Conservation (phyloP, 352 stramenopile species). For the Pythium periplocum region DNA sequence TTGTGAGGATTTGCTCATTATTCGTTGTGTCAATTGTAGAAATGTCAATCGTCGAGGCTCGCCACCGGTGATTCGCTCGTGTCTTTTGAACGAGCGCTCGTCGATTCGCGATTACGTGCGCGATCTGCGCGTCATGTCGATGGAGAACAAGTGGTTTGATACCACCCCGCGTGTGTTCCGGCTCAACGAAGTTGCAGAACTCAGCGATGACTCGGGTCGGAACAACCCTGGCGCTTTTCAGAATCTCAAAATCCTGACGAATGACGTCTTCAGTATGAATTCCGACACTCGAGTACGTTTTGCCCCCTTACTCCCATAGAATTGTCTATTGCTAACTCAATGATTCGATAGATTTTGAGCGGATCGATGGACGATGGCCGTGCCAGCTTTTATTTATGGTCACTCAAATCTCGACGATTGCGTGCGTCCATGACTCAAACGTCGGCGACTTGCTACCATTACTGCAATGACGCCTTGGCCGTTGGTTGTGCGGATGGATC, state of each 20-base stretch:
- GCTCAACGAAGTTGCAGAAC: slow-evolving; percentile 46
- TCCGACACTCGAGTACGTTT: slow-evolving; percentile 56
- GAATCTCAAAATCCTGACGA: slow-evolving; percentile 60
- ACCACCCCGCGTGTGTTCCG: slow-evolving; percentile 28
- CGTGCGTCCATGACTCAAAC: slow-evolving; percentile 61
- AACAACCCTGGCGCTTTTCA: slow-evolving; percentile 52
- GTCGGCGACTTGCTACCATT: slow-evolving; percentile 69
- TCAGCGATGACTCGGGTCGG: slow-evolving; percentile 46
- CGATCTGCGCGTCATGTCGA: slow-evolving; percentile 73
- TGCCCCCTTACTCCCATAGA: neutral
- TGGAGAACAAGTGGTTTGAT: slow-evolving; percentile 70
- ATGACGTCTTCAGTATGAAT: slow-evolving; percentile 46
- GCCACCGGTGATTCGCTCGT: slow-evolving; percentile 80
- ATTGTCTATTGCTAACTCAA: neutral
- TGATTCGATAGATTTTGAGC: slow-evolving; percentile 52
- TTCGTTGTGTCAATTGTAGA: slow-evolving; percentile 21
- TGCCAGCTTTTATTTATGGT: slow-evolving; percentile 85
- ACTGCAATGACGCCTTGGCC: slow-evolving; percentile 74
- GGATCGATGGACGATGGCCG: slow-evolving; percentile 65
- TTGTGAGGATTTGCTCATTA: neutral
- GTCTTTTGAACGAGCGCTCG: slow-evolving; percentile 74
- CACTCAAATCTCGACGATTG: slow-evolving; percentile 59
- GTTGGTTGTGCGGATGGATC: slow-evolving; percentile 70
- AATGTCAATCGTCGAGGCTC: slow-evolving; percentile 84
- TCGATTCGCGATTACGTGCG: slow-evolving; percentile 85